Conservation (phyloP, 768 basidiomycete genomes). For the Lactifluus subvellereus region DNA sequence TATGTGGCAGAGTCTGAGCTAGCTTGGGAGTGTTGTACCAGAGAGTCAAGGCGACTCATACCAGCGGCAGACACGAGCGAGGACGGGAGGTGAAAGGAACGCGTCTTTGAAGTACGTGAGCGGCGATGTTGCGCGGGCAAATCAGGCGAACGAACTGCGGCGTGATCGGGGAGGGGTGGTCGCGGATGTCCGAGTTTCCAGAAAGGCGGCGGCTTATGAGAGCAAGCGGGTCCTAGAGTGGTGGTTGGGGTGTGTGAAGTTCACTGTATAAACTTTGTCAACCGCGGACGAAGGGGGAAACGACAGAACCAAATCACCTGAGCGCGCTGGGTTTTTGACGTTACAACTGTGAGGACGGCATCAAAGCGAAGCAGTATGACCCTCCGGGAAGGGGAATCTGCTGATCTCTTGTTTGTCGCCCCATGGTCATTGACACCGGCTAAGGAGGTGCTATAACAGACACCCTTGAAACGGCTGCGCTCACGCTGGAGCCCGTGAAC, state of each 20-base stretch:
- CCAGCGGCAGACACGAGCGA: conserved; percentile 6
- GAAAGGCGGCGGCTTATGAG: conserved; percentile 20
- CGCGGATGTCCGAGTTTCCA: conserved; percentile 22
- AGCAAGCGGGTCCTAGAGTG: conserved; percentile 15
- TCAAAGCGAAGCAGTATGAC: conserved; percentile 21
- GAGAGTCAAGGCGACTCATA: conserved; percentile 22
- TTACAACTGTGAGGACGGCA: conserved; percentile 20
- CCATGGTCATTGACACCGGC: conserved; percentile 26
- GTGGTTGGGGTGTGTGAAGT: conserved; percentile 13
- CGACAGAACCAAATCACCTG: conserved; percentile 22
- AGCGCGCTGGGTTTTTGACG: conserved; percentile 22
- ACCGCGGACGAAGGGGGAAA: conserved; percentile 24
- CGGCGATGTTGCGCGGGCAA: conserved; percentile 14
- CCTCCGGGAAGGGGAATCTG: conserved; percentile 24
- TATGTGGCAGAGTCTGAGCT: conserved; percentile 18
- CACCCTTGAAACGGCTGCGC: conserved; percentile 25
- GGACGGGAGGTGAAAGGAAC: conserved; percentile 3
- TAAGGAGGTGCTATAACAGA: conserved; percentile 23
- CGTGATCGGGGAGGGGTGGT: conserved; percentile 23
- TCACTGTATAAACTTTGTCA: conserved; percentile 21
- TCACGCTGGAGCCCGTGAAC: conserved; percentile 24
- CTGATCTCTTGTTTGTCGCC: conserved; percentile 24
- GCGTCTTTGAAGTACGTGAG: conserved; percentile 18
- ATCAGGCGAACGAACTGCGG: conserved; percentile 24
- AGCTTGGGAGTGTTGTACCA: conserved; percentile 18